Percentiles rank a stretch among this genome's conserved stretches.
Conservation (phyloP, 345 rosid genomes). For the Kandelia obovata region DNA sequence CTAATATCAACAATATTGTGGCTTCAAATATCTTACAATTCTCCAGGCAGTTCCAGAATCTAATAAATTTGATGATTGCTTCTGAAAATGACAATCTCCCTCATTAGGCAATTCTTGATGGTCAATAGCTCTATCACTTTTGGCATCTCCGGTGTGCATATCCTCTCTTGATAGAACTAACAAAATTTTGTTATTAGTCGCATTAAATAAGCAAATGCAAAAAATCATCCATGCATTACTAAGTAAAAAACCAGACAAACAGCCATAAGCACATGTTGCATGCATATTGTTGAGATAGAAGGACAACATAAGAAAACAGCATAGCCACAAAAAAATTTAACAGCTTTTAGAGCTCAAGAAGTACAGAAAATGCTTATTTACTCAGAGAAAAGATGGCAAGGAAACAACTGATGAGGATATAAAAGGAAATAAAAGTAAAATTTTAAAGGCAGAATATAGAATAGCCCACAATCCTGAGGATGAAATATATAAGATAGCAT, state of each 20-base stretch:
- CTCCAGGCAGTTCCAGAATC: constrained; percentile 25
- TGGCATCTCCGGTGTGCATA: constrained; percentile 9
- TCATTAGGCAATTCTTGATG: constrained; percentile 19
- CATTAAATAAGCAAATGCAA: constrained; percentile 5
- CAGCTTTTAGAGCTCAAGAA: neutral
- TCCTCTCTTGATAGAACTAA: constrained; percentile 25
- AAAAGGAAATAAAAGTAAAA: neutral
- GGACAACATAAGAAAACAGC: neutral
- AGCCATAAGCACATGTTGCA: neutral
- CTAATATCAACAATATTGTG: neutral
- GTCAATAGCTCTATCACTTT: constrained; percentile 16
- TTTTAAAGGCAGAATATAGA: neutral
- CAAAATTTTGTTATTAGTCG: constrained; percentile 12
- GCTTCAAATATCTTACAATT: constrained; percentile 22
- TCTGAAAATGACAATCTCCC: constrained; percentile 26
- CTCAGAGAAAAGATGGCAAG: neutral
- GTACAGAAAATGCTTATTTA: neutral
- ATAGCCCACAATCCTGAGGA: neutral
- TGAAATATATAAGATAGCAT: neutral
- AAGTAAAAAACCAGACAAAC: constrained; percentile 3
- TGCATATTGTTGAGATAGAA: neutral
- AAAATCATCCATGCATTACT: neutral
- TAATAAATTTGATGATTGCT: constrained; percentile 18
- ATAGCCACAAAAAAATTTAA: neutral
- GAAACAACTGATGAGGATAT: neutral